A percentile compares a stretch with the other conserved stretches of the same genome.
phyloP scores from a whole-genome alignment of 2,329 filamentous ascomycete species.

The Diaporthe helianthi region DNA sequence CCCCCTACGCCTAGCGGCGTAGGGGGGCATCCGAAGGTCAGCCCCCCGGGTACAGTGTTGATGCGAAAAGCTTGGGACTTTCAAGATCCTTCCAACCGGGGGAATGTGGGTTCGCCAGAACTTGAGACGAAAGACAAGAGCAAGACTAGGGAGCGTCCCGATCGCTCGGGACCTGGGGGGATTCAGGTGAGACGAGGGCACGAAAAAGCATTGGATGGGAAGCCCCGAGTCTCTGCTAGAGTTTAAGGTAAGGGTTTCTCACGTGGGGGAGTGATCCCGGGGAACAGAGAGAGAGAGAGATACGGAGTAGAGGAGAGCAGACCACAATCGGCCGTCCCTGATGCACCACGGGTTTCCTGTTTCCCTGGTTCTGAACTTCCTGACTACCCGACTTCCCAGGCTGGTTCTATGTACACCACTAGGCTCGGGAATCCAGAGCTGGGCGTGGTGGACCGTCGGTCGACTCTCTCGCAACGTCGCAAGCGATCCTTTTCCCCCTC shows the following conservation, averaged over 20 bases:
- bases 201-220: slow-evolving; percentile 22
- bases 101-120: not conserved
- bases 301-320: too few species aligned
- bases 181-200: slow-evolving; percentile 18
- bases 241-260: slow-evolving; percentile 10
- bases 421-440: not conserved
- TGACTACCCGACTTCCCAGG: too few species aligned
- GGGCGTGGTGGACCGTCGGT: not conserved
- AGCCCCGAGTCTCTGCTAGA: slow-evolving; percentile 6
- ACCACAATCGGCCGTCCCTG: not conserved
- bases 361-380: too few species aligned
- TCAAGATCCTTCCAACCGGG: not conserved
- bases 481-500: not conserved
- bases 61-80: slow-evolving; percentile 10
- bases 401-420: too few species aligned
- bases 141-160: slow-evolving; percentile 11
- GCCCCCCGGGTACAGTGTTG: too few species aligned
- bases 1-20: too few species aligned
- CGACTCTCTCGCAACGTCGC: slow-evolving; percentile 1
- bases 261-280: slow-evolving; percentile 9
- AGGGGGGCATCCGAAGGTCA: too few species aligned
- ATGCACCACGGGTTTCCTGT: slow-evolving; percentile 11
- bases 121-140: not conserved
- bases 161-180: slow-evolving; percentile 20
- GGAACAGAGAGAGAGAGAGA: not conserved